These are phyloP conservation scores for Pleurotus djamor DNA, from an alignment of 768 basidiomycete genomes.

Conservation along the genomic window DNA sequence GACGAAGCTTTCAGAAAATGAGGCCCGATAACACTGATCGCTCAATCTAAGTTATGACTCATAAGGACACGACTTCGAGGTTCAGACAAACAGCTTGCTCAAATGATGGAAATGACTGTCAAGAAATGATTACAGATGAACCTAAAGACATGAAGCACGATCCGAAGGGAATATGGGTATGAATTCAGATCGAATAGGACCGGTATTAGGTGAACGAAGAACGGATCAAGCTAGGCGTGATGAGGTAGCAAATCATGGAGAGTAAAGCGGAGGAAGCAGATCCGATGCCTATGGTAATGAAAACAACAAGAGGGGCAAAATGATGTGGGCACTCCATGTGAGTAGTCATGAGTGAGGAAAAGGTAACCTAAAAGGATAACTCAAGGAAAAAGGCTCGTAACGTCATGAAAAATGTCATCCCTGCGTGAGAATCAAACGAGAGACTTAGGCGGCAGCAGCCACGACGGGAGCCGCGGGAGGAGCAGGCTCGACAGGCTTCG, in stretches of 20 bases:
- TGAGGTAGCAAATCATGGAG: slow-evolving; percentile 13
- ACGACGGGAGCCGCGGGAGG: slow-evolving; percentile 56
- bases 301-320: slow-evolving; percentile 24
- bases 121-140: slow-evolving; percentile 57
- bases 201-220: slow-evolving; percentile 65
- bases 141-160: slow-evolving; percentile 57
- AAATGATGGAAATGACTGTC: slow-evolving; percentile 13
- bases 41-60: too few species aligned
- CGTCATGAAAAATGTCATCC: slow-evolving; percentile 25
- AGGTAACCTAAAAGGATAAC: slow-evolving; percentile 26
- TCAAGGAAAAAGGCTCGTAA: slow-evolving; percentile 28
- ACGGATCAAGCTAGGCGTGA: slow-evolving; percentile 64
- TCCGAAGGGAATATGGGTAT: slow-evolving; percentile 61
- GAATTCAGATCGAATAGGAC: slow-evolving; percentile 51
- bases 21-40: too few species aligned
- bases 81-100: slow-evolving; percentile 9
- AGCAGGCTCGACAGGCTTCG: slow-evolving; percentile 43
- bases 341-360: slow-evolving; percentile 34
- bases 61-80: not conserved
- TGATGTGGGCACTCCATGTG: slow-evolving; percentile 29
- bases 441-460: slow-evolving; percentile 73
- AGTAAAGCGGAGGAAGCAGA: slow-evolving; percentile 50
- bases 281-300: slow-evolving; percentile 53
- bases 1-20: not conserved
- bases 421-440: not conserved